Base-by-base conservation (phyloP, 306 rosid species). In the Citrullus amarus region DNA sequence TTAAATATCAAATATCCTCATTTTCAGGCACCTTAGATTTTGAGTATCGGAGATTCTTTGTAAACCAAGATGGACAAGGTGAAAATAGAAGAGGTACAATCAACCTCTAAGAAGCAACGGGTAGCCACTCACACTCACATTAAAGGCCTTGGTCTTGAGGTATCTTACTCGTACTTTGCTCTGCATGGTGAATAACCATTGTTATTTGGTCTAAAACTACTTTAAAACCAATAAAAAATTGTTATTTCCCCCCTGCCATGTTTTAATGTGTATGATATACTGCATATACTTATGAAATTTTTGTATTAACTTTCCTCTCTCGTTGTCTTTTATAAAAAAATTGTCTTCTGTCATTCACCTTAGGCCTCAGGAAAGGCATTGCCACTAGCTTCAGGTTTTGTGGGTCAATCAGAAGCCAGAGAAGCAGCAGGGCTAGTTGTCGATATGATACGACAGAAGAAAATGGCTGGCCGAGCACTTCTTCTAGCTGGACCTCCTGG, bases 401-500 rank as follows among this genome's bases (percentile, higher is more conserved):
- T 95, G 78, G 98, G 98, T 43, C 98, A 95, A 77, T 89, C 91
- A 11, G 97, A 92, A 79, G 98, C 97, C 57, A 89, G 98, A 87
- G 98, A 95, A 85, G 97, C 97, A 8, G 67, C 91, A 13, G 98
- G 98, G 61, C 91, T 95, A 25, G 93, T 89, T 51, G 97, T 92
- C 25, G 98, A 95, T 79, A 95, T 95, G 97, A 92, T 95, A 50
- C 89, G 97, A 11, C 97, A 91, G 88, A 95, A 92, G 90, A 95
- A 95, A 86, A 91, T 95, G 97, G 98, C 98, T 38, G 98, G 98
- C 18, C 88, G 86, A 77, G 98, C 97, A n/a, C 95, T 95, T 75
- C 88, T 92, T 48, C 61, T 95, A n/a, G 98, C 97, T 17, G 98
- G 98, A 71, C 98, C 98, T 50, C 97, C 98, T 2, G 98, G 98